Evolutionary conservation across 495 filamentous ascomycete species (phyloP).

Genomic region (Aspergillus sparsus): DNA sequence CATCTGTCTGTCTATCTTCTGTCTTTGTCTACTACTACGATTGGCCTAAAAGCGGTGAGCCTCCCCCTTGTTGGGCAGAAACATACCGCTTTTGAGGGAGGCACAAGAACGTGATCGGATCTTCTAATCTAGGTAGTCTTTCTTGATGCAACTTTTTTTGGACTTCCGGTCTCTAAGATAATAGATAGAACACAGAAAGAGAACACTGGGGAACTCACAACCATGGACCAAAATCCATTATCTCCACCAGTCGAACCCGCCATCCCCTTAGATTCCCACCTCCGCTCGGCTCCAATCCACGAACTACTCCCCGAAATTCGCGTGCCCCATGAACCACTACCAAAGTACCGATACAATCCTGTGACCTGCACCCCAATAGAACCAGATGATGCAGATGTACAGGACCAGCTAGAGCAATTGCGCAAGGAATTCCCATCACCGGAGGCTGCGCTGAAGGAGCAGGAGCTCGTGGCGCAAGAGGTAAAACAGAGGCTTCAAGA

Average conservation of each 20-base stretch:
- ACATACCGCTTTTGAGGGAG: neutral
- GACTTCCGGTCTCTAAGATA: no score
- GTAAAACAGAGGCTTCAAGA: constrained; percentile 42
- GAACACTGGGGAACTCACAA: neutral
- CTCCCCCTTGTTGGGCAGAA: neutral
- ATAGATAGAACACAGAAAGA: neutral
- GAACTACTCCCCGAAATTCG: constrained; percentile 42
- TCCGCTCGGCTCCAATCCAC: constrained; percentile 47
- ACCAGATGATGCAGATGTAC: constrained; percentile 34
- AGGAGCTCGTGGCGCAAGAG: constrained; percentile 44
- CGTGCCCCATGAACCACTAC: constrained; percentile 37
- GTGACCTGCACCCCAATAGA: constrained; percentile 43
- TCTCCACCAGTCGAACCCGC: constrained; percentile 39
- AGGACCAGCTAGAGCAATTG: constrained; percentile 38
- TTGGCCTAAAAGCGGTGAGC: neutral
- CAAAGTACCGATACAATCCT: constrained; percentile 40
- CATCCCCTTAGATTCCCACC: constrained; percentile 38
- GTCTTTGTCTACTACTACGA: no score
- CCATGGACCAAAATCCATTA: constrained; percentile 33
- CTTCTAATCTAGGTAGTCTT: no score
- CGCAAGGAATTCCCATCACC: constrained; percentile 40
- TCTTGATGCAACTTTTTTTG: no score
- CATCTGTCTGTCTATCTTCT: neutral
- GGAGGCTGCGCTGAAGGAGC: constrained; percentile 42
- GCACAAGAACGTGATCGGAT: no score